phyloP scores from a whole-genome alignment of 495 filamentous ascomycete genomes.

The Darksidea phi region DNA sequence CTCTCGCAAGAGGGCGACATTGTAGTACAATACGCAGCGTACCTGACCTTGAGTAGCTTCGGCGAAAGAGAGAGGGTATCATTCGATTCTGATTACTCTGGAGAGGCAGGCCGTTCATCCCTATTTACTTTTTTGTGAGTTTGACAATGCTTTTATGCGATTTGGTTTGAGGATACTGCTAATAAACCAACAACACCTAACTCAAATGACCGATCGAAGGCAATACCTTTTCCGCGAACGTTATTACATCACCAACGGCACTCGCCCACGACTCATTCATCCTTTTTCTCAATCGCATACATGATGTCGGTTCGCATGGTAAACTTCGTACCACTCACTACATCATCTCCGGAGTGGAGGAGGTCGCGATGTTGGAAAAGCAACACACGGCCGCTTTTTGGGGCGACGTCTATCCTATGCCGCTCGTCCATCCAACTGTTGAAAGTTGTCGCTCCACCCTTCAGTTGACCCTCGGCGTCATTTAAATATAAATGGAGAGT shows the following conservation, averaged over 20 bases:
- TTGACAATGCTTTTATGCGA: background rate
- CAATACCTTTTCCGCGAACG: no score
- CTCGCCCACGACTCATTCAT: background rate
- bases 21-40: conserved; percentile 99
- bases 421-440: conserved; percentile 46
- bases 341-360: conserved; percentile 72
- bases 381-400: conserved; percentile 68
- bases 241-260: background rate
- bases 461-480: conserved; percentile 50
- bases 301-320: conserved; percentile 77
- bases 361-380: conserved; percentile 74
- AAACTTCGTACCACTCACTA: conserved; percentile 68
- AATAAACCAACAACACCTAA: conserved; percentile 21
- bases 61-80: conserved; percentile 57
- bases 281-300: conserved; percentile 48
- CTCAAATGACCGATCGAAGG: background rate
- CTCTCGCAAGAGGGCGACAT: conserved; percentile 56
- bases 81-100: conserved; percentile 99
- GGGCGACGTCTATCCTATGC: conserved; percentile 60
- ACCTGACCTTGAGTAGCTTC: conserved; percentile 48
- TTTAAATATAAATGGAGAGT: conserved; percentile 87
- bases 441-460: conserved; percentile 68
- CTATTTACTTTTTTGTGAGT: conserved; percentile 60
- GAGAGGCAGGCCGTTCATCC: conserved; percentile 74
- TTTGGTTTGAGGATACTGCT: conserved; percentile 39